Evolutionary conservation across 1,284 basidiomycete species (phyloP), one percentile per base, ranked within the genome.

Genomic region (Entoloma clypeatum): DNA sequence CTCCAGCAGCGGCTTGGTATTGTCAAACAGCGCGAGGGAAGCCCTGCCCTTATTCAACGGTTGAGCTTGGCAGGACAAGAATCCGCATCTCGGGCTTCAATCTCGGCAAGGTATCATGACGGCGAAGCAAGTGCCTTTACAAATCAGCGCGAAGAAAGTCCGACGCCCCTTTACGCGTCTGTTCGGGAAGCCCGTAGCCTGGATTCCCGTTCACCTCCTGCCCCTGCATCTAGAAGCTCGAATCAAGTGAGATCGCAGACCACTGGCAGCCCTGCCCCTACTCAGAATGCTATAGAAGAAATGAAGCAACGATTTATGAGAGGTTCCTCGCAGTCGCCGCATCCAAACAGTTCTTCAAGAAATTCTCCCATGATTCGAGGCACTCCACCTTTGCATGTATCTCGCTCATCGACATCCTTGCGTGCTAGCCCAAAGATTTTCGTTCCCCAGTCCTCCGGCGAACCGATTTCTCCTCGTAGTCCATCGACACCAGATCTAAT

Each of bases 221-320:
- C n/a, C n/a, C n/a, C n/a, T n/a, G 17, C 32, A 24, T n/a, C 34
- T 11, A 29, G 25, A 16, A 49, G 22, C 28, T 36, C 27, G 5
- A 57, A 48, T 19, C 53, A 55, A 30, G 22, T 49, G 7, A 47
- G 48, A 21, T 42, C 47, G 10, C 54, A 54, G 23, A 33, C 34
- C 0, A 48, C 54, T 7, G 52, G 49, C 16, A 62, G 55, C 29
- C 60, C 65, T n/a, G 55, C 58, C 26, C 65, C 71, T 5, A 72
- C 72, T 3, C 57, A 64, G 18, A 75, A 77, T 10, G 76, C 78
- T 3, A 65, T 81, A 33, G 74, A 79, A 53, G 75, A 80, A 51
- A 79, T 82, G 77, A 84, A 81, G 60, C 68, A 63, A 47, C 63
- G 78, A 21, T 76, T 81, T 53, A 58, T 79, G 43, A 68, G 65